These are phyloP conservation scores for Tremellales sp. DNA, from an alignment of 1,284 basidiomycete genomes.

Conservation along the genomic window DNA sequence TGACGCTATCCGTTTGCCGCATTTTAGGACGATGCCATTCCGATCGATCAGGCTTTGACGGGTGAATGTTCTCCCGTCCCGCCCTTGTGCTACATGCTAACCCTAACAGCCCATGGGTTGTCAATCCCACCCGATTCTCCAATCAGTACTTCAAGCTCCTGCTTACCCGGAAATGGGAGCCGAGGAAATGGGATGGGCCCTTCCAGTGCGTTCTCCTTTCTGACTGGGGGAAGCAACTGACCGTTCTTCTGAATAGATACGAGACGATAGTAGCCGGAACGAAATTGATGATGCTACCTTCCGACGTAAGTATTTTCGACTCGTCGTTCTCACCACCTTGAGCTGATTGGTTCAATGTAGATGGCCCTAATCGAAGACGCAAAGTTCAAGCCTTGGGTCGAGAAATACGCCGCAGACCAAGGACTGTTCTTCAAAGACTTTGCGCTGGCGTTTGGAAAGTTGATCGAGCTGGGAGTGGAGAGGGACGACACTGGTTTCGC, in stretches of 20 bases:
- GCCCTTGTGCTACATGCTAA: background rate
- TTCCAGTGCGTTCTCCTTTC: constrained; percentile 42
- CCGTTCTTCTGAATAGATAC: constrained; percentile 19
- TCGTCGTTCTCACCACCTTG: background rate
- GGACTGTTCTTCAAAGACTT: constrained; percentile 57
- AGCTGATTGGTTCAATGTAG: constrained; percentile 31
- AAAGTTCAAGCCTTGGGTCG: constrained; percentile 49
- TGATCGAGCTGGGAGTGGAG: constrained; percentile 51
- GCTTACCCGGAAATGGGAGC: constrained; percentile 53
- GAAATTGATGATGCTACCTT: constrained; percentile 57
- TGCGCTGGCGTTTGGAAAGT: constrained; percentile 48
- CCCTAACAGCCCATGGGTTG: constrained; percentile 42
- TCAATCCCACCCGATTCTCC: constrained; percentile 52
- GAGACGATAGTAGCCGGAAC: constrained; percentile 50
- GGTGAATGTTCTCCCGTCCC: constrained; percentile 28
- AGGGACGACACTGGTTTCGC: constrained; percentile 47
- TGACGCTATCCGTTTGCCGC: constrained; percentile 1
- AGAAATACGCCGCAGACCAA: constrained; percentile 54
- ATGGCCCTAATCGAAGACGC: constrained; percentile 49
- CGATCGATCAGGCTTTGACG: constrained; percentile 52
- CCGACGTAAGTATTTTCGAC: constrained; percentile 38
- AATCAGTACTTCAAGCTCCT: constrained; percentile 54
- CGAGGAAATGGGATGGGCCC: constrained; percentile 55
- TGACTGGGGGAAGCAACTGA: background rate
- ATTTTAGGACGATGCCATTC: constrained; percentile 48